Base-by-base conservation (phyloP, 2,329 filamentous ascomycete genomes). In the Aureobasidium namibiae region DNA sequence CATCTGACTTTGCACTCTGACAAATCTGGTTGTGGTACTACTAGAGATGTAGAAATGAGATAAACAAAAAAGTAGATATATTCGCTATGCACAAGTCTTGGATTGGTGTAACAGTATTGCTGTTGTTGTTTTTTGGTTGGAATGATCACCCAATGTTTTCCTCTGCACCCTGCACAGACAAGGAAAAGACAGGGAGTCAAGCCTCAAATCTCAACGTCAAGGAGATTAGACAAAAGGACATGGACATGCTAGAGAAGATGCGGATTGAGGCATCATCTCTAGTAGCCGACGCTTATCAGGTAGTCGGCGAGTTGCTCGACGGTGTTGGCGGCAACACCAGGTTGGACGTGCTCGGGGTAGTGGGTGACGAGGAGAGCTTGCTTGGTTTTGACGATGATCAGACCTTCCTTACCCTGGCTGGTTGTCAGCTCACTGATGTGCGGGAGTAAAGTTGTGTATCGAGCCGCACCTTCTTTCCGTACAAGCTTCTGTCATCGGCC, bases 311-410 rank as follows among this genome's bases (percentile, higher is more conserved):
- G 82, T 68, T 84, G 80, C 79, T 92, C 89, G 66, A 95, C 88
- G 52, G 88, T 89, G 72, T 83, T 83, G 68, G 86, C 86, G 63
- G 90, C 86, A 73, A 87, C 86, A 71, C 89, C 86, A 56, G 88
- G 89, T 73, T 88, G 80, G 66, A 86, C 78, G 63, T 74, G 73
- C 73, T 95, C 90, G 66, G 80, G 81, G 81, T 97, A 90, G 80
- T 96, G 90, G 67, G 85, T 88, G 72, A 99, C 77, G 72, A 99
- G 83, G 73, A 97, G 86, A 67, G 91, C 90, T 77, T 95, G 87
- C 70, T 82, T 86, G 69, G 92, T 95, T 81, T 95, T 95, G 76
- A 86, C 86, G 68, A 94, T 83, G 71, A 87, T 80, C 69, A 96
- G 76, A 65, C 94, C 94, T 72, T 87, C 83, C 72, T 87, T 89